Evolutionary conservation across 495 filamentous ascomycete species (phyloP), one percentile per base, ranked within the genome.

Genomic region (Aspergillus nanangensis): DNA sequence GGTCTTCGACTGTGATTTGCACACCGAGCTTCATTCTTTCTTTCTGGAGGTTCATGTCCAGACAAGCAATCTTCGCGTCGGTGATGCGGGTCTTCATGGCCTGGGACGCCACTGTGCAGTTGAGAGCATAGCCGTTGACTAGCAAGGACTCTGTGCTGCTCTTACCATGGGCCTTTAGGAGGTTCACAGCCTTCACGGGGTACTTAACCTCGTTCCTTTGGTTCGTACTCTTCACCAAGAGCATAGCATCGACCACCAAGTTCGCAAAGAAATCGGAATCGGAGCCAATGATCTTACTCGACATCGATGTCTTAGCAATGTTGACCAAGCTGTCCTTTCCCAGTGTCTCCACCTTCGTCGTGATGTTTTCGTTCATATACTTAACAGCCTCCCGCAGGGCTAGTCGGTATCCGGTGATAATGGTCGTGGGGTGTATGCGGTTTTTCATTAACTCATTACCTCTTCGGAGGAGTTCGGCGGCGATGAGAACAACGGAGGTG

Each of bases 281-380:
- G 37, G 88, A 74, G 35, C 93, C 94, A 61, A 99, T 97, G 63
- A 99, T 89, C 72, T 99, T 99, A 75, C 86, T 92, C 33, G 90
- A 96, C 92, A 99, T 99, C 47, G 93, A 97, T 5, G 93, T 99
- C 72, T 90, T 96, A 31, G 93, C 93, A 63, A 99, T 95, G 71
- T 83, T 97, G 57, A 97, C 64, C 44, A 99, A 77, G 47, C 86
- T 88, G 51, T 97, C 93, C 35, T 85, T 81, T 38, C 90, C 90
- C 25, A 99, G 79, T 38, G 82, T 80, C 56, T 97, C 94, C 29
- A 96, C 91, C 70, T 92, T 95, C 49, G 86, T 87, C 71, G 87
- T 87, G 65, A 99, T 85, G 61, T 97, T 95, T 70, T 97, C 93
- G 67, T 86, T 88, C 90, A 99, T 95, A 72, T 96, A 99, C 68